Evolutionary conservation across 1,284 basidiomycete species (phyloP).

Genomic region (Rhodotorula glutinis): DNA sequence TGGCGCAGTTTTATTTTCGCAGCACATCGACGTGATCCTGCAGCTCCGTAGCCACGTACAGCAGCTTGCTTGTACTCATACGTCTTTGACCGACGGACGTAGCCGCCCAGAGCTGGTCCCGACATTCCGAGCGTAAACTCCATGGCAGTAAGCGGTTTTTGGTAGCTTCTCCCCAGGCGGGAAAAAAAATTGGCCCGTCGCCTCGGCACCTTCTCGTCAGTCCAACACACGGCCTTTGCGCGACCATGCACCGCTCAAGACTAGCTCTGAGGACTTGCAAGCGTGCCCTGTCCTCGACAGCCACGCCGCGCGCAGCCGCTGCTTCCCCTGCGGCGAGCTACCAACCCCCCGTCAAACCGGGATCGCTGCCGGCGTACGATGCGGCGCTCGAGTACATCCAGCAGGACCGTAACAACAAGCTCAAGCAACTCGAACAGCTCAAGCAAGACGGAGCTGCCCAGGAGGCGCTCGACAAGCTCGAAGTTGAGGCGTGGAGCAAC

Average conservation of each 20-base stretch:
- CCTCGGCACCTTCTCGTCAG: too few species aligned
- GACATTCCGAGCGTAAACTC: too few species aligned
- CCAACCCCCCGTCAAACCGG: constrained; percentile 56
- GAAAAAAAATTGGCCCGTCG: too few species aligned
- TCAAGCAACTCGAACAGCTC: constrained; percentile 53
- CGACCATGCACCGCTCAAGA: constrained; percentile 24
- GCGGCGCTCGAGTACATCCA: constrained; percentile 67
- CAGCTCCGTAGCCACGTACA: too few species aligned
- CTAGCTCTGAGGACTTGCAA: constrained; percentile 8
- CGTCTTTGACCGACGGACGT: too few species aligned
- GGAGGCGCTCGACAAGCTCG: constrained; percentile 55
- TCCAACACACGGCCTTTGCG: too few species aligned
- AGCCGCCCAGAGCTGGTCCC: too few species aligned
- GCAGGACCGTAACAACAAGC: constrained; percentile 50
- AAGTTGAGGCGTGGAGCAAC: constrained; percentile 68
- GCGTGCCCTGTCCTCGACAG: constrained; percentile 16
- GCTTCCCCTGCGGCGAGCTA: constrained; percentile 9
- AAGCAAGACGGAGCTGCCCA: constrained; percentile 23
- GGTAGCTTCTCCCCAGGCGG: too few species aligned
- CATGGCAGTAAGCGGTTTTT: too few species aligned
- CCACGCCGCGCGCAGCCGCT: constrained; percentile 1
- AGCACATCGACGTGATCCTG: too few species aligned
- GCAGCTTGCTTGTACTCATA: too few species aligned
- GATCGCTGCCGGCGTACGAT: constrained; percentile 76
- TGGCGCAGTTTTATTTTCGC: too few species aligned